Evolutionary conservation across 805 yeast genomes (phyloP).

Genomic region (Metschnikowia baotianmanensis): DNA sequence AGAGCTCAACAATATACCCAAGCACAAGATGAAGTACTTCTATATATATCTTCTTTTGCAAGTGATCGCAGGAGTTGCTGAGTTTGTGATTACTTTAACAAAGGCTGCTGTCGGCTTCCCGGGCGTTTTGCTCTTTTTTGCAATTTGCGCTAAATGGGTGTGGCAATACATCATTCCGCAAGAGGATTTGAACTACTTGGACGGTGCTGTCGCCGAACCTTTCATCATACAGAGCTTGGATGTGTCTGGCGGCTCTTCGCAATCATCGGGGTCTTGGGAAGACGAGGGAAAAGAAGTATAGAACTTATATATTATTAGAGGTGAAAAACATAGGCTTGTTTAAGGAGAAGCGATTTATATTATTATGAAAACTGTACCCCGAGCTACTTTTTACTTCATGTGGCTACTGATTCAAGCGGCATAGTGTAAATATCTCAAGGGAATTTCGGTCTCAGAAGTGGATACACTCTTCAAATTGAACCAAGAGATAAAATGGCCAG

Average conservation of each 20-base stretch:
- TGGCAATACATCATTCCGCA: slow-evolving; percentile 63
- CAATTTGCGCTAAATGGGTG: slow-evolving; percentile 54
- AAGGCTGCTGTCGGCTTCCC: slow-evolving; percentile 95
- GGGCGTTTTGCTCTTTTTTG: slow-evolving; percentile 70
- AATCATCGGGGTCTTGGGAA: slow-evolving; percentile 5
- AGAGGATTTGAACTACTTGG: slow-evolving; percentile 61
- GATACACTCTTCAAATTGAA: too few relatives aligned
- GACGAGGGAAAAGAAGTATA: slow-evolving; percentile 1
- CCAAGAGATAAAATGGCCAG: background rate
- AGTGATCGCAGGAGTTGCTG: slow-evolving; percentile 68
- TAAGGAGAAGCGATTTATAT: background rate
- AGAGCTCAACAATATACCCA: slow-evolving; percentile 28
- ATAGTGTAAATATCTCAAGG: too few relatives aligned
- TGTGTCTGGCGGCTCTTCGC: slow-evolving; percentile 8
- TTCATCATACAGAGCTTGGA: slow-evolving; percentile 47
- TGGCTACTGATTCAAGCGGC: too few relatives aligned
- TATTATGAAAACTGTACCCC: too few relatives aligned
- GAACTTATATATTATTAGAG: too few relatives aligned
- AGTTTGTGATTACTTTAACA: slow-evolving; percentile 82
- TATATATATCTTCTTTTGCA: slow-evolving; percentile 56
- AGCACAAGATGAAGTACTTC: slow-evolving; percentile 43
- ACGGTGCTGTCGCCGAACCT: slow-evolving; percentile 62
- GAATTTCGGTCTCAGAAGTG: too few relatives aligned
- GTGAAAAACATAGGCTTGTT: too few relatives aligned
- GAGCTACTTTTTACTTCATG: too few relatives aligned